A percentile compares a stretch with the other conserved stretches of the same genome.
phyloP scores from a whole-genome alignment of 306 rosid species.

The Lathyrus oleraceus region DNA sequence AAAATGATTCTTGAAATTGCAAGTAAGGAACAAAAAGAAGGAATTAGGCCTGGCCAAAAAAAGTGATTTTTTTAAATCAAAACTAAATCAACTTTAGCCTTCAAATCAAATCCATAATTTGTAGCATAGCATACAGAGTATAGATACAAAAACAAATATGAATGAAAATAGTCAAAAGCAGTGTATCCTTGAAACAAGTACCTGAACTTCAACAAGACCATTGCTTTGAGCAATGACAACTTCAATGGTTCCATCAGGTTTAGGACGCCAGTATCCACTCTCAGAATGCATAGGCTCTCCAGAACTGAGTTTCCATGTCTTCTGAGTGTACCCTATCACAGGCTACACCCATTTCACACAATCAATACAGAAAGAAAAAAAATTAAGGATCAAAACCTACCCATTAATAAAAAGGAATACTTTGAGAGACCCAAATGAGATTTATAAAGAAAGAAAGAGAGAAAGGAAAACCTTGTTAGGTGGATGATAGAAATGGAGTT shows the following conservation, averaged over 20 bases:
- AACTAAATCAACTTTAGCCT: not conserved
- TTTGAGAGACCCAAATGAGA: conserved; percentile 10
- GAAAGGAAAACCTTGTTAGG: conserved; percentile 60
- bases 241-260: conserved; percentile 70
- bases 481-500: conserved; percentile 68
- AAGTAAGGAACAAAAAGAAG: too few species aligned
- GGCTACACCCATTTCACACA: conserved; percentile 54
- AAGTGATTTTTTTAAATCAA: not conserved
- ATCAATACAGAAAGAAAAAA: not conserved
- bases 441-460: not conserved
- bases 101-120: not conserved
- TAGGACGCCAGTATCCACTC: conserved; percentile 88
- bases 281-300: conserved; percentile 89
- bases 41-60: too few species aligned
- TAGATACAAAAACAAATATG: conserved; percentile 9
- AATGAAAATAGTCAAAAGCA: conserved; percentile 17
- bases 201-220: conserved; percentile 90
- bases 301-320: conserved; percentile 77
- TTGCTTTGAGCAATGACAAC: conserved; percentile 87
- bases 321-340: conserved; percentile 71
- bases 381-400: conserved; percentile 2
- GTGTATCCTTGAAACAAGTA: conserved; percentile 23
- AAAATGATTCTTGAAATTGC: not conserved
- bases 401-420: conserved; percentile 15
- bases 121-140: not conserved